phyloP scores from a whole-genome alignment of 345 rosid genomes.

The Brassica juncea region DNA sequence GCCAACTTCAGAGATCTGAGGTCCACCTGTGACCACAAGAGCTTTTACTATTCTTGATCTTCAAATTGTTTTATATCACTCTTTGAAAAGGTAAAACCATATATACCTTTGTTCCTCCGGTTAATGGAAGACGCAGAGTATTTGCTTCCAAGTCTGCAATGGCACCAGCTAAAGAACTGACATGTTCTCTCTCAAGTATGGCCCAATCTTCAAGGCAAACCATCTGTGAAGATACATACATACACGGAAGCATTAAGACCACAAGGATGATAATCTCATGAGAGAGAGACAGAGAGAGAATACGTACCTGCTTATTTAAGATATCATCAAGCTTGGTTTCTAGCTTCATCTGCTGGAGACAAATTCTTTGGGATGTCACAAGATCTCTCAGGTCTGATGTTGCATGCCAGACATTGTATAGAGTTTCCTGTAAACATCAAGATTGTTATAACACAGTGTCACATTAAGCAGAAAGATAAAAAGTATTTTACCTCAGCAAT shows the following conservation, averaged over 20 bases:
- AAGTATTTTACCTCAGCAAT: conserved; percentile 64
- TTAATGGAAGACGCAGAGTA: conserved; percentile 79
- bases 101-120: conserved; percentile 75
- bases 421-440: conserved; percentile 64
- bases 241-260: conserved; percentile 6
- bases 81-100: conserved; percentile 22
- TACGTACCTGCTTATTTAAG: conserved; percentile 68
- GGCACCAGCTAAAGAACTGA: conserved; percentile 67
- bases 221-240: conserved; percentile 52
- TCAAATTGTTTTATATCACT: not conserved
- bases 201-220: conserved; percentile 79
- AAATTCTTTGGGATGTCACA: conserved; percentile 58
- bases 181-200: conserved; percentile 71
- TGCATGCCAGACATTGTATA: conserved; percentile 67
- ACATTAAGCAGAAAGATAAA: not conserved
- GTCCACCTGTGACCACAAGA: conserved; percentile 60
- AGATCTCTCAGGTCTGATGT: conserved; percentile 65
- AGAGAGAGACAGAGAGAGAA: conserved; percentile 17
- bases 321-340: conserved; percentile 67
- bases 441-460: conserved; percentile 17
- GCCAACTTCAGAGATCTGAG: conserved; percentile 66
- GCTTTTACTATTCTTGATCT: conserved; percentile 1
- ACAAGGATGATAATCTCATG: not conserved
- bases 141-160: conserved; percentile 82
- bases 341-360: conserved; percentile 64